Evolutionary conservation across 352 stramenopile genomes (phyloP).

Genomic region (Pythium angustatum): DNA sequence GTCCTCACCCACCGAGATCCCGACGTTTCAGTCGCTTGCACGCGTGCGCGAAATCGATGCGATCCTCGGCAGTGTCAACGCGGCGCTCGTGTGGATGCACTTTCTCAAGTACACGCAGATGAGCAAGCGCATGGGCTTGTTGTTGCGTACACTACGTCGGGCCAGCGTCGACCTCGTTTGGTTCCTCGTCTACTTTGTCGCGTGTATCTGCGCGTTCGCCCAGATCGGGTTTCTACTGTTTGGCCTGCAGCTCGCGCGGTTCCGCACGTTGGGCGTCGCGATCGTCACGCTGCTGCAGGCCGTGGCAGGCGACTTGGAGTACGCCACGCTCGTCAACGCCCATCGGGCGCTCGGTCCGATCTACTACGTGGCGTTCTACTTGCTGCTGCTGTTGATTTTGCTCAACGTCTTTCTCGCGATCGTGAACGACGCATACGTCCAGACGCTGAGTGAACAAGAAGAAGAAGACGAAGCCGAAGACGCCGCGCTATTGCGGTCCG

Average conservation of each 20-base stretch:
- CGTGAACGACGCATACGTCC: constrained; percentile 73
- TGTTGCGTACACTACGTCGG: constrained; percentile 52
- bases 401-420: constrained; percentile 80
- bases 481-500: constrained; percentile 18
- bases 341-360: constrained; percentile 55
- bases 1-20: constrained; percentile 30
- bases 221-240: constrained; percentile 72
- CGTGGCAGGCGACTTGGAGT: constrained; percentile 60
- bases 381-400: constrained; percentile 65
- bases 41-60: constrained; percentile 42
- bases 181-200: constrained; percentile 60
- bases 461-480: constrained; percentile 44
- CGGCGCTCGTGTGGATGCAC: constrained; percentile 59
- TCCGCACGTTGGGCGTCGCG: constrained; percentile 50
- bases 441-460: constrained; percentile 67
- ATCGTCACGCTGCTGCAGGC: constrained; percentile 65
- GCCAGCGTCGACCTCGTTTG: constrained; percentile 57
- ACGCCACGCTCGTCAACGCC: constrained; percentile 40
- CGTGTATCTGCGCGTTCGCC: constrained; percentile 61
- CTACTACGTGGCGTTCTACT: constrained; percentile 74
- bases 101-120: constrained; percentile 75
- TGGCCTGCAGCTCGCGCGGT: constrained; percentile 48
- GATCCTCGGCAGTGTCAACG: constrained; percentile 48
- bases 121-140: constrained; percentile 56
- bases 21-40: constrained; percentile 43